These are phyloP conservation scores for Metrosideros polymorpha DNA, from an alignment of 441 rosid genomes.

Conservation along the genomic window DNA sequence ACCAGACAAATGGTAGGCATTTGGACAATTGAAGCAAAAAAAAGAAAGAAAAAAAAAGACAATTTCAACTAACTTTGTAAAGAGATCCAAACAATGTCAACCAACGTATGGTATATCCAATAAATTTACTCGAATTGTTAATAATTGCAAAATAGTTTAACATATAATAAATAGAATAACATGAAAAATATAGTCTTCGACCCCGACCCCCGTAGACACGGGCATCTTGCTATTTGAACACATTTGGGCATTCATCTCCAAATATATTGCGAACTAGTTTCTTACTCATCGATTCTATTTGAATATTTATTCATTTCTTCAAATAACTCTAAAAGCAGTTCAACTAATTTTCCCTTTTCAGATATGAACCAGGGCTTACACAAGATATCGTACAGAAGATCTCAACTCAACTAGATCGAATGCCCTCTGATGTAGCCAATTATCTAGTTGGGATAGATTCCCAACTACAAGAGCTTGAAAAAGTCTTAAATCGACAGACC, in stretches of 20 bases:
- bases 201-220: accelerated
- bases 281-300: background rate
- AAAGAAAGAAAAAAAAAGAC: too few relatives aligned
- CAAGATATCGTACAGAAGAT: too few relatives aligned
- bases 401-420: background rate
- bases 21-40: too few relatives aligned
- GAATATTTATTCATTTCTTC: too few relatives aligned
- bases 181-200: background rate
- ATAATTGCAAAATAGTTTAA: background rate
- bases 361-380: background rate
- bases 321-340: too few relatives aligned
- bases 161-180: background rate
- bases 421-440: background rate
- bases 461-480: background rate
- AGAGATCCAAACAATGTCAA: background rate
- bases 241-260: background rate
- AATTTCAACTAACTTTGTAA: too few relatives aligned
- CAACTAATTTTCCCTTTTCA: too few relatives aligned
- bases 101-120: background rate
- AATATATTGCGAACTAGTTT: background rate
- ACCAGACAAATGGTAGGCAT: too few relatives aligned
- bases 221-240: background rate
- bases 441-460: background rate
- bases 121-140: too few relatives aligned
- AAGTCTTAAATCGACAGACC: background rate